Evolutionary conservation across 495 filamentous ascomycete species (phyloP).

Genomic region (Thermothielavioides terrestris): DNA sequence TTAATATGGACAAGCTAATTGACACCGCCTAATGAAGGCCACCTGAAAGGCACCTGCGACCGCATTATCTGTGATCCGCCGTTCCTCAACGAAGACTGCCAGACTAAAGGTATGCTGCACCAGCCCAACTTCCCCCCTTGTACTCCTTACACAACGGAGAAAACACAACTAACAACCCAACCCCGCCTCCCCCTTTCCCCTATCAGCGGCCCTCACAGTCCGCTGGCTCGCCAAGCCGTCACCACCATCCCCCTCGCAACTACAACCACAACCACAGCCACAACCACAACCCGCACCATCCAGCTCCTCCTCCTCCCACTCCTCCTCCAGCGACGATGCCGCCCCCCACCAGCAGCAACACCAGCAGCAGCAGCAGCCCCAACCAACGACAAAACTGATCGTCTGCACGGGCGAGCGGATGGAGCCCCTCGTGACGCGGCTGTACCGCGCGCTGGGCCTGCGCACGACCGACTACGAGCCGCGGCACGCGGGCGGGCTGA

Average conservation of each 20-base stretch:
- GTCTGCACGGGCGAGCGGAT: slow-evolving; percentile 68
- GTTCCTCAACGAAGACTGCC: slow-evolving; percentile 70
- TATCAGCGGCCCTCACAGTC: slow-evolving; percentile 58
- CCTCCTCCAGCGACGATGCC: neutral
- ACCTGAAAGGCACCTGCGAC: slow-evolving; percentile 56
- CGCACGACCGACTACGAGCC: slow-evolving; percentile 53
- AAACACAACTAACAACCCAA: neutral
- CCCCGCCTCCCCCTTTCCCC: neutral
- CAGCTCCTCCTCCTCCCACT: too few species aligned
- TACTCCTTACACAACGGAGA: neutral
- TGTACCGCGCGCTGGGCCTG: slow-evolving; percentile 43
- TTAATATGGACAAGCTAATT: neutral
- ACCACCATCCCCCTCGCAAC: neutral
- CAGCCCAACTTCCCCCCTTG: neutral
- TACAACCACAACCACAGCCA: neutral
- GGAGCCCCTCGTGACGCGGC: slow-evolving; percentile 42
- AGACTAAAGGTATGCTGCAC: slow-evolving; percentile 55
- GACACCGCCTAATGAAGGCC: slow-evolving; percentile 14
- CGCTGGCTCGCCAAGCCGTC: slow-evolving; percentile 52
- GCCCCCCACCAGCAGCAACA: neutral
- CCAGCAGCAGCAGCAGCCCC: slow-evolving; percentile 1
- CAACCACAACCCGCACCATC: too few species aligned
- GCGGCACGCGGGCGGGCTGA: slow-evolving; percentile 56
- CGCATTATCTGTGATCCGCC: slow-evolving; percentile 68
- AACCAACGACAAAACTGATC: too few species aligned